A percentile compares a stretch with the other conserved stretches of the same genome.
Conservation (phyloP, 1,284 basidiomycete genomes). For the Stygiomarasmius scandens region DNA sequence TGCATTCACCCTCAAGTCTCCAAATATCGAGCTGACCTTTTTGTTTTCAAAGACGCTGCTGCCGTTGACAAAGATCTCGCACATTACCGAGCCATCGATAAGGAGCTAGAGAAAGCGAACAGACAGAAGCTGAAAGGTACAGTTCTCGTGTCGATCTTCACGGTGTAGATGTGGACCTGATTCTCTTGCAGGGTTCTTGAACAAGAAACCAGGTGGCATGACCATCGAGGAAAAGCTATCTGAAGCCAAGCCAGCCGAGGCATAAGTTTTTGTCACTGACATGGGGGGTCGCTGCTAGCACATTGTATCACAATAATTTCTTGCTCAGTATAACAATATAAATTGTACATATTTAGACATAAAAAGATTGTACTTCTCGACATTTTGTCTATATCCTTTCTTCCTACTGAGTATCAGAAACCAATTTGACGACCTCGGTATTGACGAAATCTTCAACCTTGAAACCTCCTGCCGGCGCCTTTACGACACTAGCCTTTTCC, state of each 20-base stretch:
- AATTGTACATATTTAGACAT: slow-evolving; percentile 1
- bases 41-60: slow-evolving; percentile 48
- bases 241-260: not conserved
- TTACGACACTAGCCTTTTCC: slow-evolving; percentile 76
- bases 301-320: not conserved
- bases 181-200: slow-evolving; percentile 35
- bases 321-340: not conserved
- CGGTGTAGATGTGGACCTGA: not conserved
- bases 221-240: not conserved
- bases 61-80: slow-evolving; percentile 62
- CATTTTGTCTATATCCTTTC: not conserved
- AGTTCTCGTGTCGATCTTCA: not conserved
- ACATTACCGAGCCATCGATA: slow-evolving; percentile 60
- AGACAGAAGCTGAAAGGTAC: slow-evolving; percentile 77
- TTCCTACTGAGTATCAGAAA: slow-evolving; percentile 20
- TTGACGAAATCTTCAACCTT: slow-evolving; percentile 65
- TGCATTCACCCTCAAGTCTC: not conserved
- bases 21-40: not conserved
- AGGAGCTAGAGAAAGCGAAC: slow-evolving; percentile 62
- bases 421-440: slow-evolving; percentile 42
- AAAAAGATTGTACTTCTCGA: slow-evolving; percentile 3
- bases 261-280: not conserved
- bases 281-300: not conserved
- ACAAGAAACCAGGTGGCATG: slow-evolving; percentile 22
- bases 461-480: slow-evolving; percentile 60